phyloP scores from a whole-genome alignment of 1,284 basidiomycete species.

The Ustilago tritici region DNA sequence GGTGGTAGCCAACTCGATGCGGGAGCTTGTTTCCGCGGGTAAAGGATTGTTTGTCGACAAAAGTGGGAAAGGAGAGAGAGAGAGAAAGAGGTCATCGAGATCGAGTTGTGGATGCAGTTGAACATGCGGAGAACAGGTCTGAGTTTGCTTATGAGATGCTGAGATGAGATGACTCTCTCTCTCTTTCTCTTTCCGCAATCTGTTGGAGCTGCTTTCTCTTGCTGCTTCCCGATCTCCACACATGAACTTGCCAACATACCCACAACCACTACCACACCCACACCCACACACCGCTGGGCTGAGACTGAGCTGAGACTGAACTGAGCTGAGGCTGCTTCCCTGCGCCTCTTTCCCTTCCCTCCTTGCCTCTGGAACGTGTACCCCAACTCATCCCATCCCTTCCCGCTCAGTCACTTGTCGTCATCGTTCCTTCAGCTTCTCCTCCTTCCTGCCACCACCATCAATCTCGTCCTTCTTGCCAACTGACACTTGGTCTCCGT shows the following conservation, averaged over 20 bases:
- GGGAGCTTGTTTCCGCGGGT: neutral
- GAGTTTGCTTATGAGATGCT: neutral
- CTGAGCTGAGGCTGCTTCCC: neutral
- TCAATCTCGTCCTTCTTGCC: neutral
- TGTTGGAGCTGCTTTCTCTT: constrained; percentile 4
- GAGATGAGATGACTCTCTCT: neutral
- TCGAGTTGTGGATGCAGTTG: neutral
- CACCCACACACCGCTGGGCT: no score
- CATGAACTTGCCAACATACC: neutral
- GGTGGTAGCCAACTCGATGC: neutral
- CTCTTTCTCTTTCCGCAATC: neutral
- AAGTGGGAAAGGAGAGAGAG: neutral
- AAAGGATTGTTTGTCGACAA: neutral
- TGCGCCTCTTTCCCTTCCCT: neutral
- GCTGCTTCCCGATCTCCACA: neutral
- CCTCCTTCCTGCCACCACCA: neutral
- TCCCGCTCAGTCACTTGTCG: neutral
- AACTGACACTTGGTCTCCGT: neutral
- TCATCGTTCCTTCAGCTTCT: no score
- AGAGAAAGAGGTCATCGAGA: neutral
- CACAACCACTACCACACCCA: neutral
- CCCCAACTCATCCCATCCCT: neutral
- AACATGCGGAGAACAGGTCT: neutral
- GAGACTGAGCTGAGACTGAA: no score
- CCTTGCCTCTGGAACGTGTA: neutral